A percentile compares a stretch with the other conserved stretches of the same genome.
phyloP scores from a whole-genome alignment of 257 asterid genomes.

The Salvia splendens region DNA sequence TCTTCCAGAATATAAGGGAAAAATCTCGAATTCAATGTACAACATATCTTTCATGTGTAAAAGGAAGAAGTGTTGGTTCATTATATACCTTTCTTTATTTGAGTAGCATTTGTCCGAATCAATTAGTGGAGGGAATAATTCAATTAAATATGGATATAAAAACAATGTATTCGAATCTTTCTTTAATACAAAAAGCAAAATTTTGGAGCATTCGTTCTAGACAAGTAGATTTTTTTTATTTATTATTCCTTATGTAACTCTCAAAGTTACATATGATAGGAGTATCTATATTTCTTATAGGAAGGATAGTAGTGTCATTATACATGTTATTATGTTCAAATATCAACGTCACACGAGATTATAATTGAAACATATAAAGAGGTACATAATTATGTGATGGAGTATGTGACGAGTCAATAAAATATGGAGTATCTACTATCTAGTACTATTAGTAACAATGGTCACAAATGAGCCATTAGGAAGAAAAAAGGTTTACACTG shows the following conservation, averaged over 20 bases:
- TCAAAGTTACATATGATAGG: background rate
- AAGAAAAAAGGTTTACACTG: no score
- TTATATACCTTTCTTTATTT: background rate
- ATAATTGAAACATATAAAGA: no score
- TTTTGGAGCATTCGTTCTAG: slow-evolving; percentile 21
- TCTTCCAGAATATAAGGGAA: no score
- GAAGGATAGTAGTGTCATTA: background rate
- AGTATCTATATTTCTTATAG: background rate
- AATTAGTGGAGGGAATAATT: background rate
- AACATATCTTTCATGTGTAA: no score
- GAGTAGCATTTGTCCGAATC: background rate
- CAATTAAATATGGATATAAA: background rate
- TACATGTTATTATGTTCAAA: background rate
- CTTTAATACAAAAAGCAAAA: slow-evolving; percentile 16
- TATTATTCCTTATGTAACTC: slow-evolving; percentile 3
- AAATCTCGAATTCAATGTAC: no score
- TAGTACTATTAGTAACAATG: no score
- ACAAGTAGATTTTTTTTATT: slow-evolving; percentile 9
- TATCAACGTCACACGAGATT: slow-evolving; percentile 8
- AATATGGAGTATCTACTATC: no score
- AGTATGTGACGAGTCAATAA: no score
- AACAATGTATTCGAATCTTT: slow-evolving; percentile 13
- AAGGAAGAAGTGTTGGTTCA: no score
- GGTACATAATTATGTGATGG: no score
- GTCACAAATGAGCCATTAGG: no score